Evolutionary conservation across 176 grass and related monocot genomes (phyloP).

Genomic region (Eleusine indica): DNA sequence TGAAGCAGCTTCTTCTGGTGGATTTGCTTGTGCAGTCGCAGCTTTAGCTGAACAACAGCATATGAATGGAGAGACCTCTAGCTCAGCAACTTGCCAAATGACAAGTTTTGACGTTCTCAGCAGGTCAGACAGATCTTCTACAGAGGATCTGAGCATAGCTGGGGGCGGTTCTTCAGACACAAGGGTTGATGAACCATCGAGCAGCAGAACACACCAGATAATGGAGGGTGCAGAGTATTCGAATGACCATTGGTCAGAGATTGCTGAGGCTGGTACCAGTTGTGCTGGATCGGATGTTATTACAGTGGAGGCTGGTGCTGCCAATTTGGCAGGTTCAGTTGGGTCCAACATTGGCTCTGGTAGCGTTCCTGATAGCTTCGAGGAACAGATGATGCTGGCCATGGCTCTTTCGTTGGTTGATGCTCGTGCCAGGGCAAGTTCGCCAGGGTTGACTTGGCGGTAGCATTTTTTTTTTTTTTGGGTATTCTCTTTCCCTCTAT

Average conservation of each 20-base stretch:
- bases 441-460: slow-evolving; percentile 47
- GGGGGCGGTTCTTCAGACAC: slow-evolving; percentile 39
- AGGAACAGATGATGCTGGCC: slow-evolving; percentile 94
- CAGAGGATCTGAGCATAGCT: slow-evolving; percentile 23
- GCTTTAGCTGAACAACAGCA: slow-evolving; percentile 81
- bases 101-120: slow-evolving; percentile 28
- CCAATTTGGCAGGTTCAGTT: slow-evolving; percentile 29
- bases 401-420: slow-evolving; percentile 82
- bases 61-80: slow-evolving; percentile 48
- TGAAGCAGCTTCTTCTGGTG: slow-evolving; percentile 56
- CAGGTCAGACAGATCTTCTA: slow-evolving; percentile 41
- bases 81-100: slow-evolving; percentile 15
- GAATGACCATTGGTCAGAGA: slow-evolving; percentile 55
- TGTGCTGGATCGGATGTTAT: slow-evolving; percentile 51
- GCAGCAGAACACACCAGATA: slow-evolving; percentile 25
- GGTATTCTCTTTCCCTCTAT: not conserved
- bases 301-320: slow-evolving; percentile 41
- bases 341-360: slow-evolving; percentile 32
- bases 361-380: slow-evolving; percentile 76
- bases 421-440: slow-evolving; percentile 47
- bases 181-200: slow-evolving; percentile 37
- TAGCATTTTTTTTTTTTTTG: slow-evolving; percentile 7
- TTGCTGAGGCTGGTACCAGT: slow-evolving; percentile 53
- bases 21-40: slow-evolving; percentile 76
- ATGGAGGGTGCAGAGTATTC: slow-evolving; percentile 55